Evolutionary conservation across 805 yeast genomes (phyloP).

Genomic region (Lachancea meyersii): DNA sequence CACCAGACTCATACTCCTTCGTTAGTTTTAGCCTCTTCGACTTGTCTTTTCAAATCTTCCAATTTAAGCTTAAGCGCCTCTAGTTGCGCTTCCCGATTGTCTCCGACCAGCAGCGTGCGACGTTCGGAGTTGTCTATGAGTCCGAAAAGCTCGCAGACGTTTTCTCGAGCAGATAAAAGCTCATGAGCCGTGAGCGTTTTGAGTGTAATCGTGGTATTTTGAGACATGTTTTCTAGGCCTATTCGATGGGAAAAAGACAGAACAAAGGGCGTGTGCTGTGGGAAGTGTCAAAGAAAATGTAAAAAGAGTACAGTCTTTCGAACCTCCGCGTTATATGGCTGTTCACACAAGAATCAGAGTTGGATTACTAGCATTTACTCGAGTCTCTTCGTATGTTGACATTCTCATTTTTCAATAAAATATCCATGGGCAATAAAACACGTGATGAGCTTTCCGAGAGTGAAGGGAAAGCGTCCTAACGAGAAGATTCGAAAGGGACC

Average conservation of each 20-base stretch:
- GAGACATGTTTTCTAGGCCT: neutral
- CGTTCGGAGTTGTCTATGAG: constrained; percentile 23
- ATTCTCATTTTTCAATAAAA: no score
- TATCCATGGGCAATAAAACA: no score
- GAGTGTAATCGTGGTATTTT: constrained; percentile 22
- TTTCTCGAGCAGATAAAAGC: constrained; percentile 25
- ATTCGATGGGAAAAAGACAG: neutral
- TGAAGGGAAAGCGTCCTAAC: no score
- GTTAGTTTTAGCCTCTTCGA: neutral
- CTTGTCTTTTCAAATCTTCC: constrained; percentile 11
- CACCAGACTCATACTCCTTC: neutral
- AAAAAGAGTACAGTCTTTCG: no score
- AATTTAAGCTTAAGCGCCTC: constrained; percentile 14
- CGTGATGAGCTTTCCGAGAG: no score
- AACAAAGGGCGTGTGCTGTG: neutral
- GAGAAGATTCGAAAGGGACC: no score
- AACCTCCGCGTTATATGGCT: no score
- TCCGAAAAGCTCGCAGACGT: constrained; percentile 27
- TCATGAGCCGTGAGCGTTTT: constrained; percentile 30
- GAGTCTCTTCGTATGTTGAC: no score
- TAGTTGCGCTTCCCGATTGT: constrained; percentile 15
- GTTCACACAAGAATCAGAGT: no score
- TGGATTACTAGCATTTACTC: no score
- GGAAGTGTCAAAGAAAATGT: no score
- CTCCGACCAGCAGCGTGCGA: constrained; percentile 13